phyloP scores from a whole-genome alignment of 2,329 filamentous ascomycete genomes.

The Cladosporium colombiae region DNA sequence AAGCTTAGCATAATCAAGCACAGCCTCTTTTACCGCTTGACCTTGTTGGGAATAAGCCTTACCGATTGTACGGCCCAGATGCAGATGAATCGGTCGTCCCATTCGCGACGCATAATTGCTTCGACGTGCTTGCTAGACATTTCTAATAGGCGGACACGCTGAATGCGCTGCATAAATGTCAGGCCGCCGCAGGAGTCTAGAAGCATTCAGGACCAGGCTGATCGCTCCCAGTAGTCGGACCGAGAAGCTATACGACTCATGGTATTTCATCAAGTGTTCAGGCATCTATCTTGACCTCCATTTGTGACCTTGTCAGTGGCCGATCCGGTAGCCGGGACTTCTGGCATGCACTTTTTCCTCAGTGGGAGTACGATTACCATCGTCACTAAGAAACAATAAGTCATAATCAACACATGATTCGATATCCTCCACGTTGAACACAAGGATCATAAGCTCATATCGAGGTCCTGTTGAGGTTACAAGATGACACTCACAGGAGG shows the following conservation, averaged over 20 bases:
- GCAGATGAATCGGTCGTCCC: background rate
- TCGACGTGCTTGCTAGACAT: background rate
- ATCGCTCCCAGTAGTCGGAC: background rate
- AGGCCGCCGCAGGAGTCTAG: background rate
- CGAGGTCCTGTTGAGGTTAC: background rate
- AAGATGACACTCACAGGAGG: background rate
- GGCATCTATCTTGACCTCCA: background rate
- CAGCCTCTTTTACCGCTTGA: background rate
- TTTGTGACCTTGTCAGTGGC: background rate
- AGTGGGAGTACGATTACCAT: background rate
- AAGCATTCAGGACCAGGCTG: background rate
- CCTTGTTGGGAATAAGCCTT: background rate
- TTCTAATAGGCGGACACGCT: background rate
- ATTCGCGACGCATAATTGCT: background rate
- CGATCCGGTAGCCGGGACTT: background rate
- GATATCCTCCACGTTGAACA: background rate
- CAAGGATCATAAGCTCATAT: background rate
- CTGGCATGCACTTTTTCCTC: background rate
- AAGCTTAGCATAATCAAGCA: background rate
- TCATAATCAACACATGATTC: background rate
- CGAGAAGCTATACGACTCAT: background rate
- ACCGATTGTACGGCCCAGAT: background rate
- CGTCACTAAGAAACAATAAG: background rate
- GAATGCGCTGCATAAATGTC: background rate
- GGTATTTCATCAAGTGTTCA: background rate